phyloP scores from a whole-genome alignment of 306 rosid species.

The Trichosanthes cucumerina region DNA sequence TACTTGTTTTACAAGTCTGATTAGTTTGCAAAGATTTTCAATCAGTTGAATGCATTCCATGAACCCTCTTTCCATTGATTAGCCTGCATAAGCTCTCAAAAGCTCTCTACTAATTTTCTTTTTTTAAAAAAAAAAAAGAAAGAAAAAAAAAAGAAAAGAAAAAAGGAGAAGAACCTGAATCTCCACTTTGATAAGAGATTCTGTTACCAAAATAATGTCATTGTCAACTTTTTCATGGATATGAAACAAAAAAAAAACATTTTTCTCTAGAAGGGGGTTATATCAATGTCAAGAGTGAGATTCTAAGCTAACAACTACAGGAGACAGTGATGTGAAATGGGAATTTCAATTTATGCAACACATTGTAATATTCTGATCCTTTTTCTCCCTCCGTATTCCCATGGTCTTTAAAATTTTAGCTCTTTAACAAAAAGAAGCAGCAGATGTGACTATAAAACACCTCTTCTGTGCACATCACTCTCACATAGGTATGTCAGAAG shows the following conservation, averaged over 20 bases:
- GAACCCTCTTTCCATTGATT: not conserved
- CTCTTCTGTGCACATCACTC: not conserved
- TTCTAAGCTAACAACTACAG: not conserved
- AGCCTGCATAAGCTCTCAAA: not conserved
- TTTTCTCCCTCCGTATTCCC: not conserved
- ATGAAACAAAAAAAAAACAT: not conserved
- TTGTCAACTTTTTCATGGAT: not conserved
- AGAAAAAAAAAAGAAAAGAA: too few relatives aligned
- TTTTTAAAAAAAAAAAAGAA: too few relatives aligned
- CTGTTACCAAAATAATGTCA: not conserved
- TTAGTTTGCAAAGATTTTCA: too few relatives aligned
- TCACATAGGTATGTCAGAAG: not conserved
- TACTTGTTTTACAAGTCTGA: too few relatives aligned
- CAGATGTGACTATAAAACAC: not conserved
- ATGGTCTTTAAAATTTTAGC: not conserved
- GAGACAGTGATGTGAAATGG: not conserved
- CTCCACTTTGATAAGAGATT: not conserved
- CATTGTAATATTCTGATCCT: not conserved
- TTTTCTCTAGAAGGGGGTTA: not conserved
- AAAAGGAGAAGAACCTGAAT: not conserved
- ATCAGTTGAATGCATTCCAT: not conserved
- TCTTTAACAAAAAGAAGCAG: not conserved
- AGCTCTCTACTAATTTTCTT: not conserved
- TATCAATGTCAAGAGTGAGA: not conserved
- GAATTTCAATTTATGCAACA: not conserved